These are phyloP conservation scores for Boletus barrowsii DNA, from an alignment of 768 basidiomycete genomes.

Conservation along the genomic window DNA sequence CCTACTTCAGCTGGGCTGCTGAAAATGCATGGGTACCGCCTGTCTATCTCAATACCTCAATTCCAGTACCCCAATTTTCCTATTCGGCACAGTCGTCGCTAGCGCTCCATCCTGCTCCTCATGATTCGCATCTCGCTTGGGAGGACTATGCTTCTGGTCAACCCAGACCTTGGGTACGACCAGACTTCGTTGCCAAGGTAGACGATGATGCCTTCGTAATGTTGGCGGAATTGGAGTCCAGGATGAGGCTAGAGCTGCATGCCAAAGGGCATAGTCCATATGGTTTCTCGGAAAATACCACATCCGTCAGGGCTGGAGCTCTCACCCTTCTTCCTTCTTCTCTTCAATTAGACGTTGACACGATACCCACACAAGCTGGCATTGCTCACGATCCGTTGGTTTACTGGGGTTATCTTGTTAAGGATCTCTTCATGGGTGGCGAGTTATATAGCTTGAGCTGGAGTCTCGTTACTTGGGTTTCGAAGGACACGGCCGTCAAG, in stretches of 20 bases:
- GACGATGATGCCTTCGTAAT: conserved; percentile 97
- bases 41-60: conserved; percentile 50
- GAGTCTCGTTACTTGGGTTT: conserved; percentile 83
- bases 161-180: conserved; percentile 70
- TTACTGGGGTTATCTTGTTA: conserved; percentile 90
- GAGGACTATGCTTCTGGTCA: conserved; percentile 42
- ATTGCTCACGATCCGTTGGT: conserved; percentile 60
- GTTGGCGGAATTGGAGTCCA: conserved; percentile 90
- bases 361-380: conserved; percentile 7
- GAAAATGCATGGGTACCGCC: conserved; percentile 90
- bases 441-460: conserved; percentile 90
- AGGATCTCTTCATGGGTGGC: conserved; percentile 92
- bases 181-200: conserved; percentile 90
- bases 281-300: conserved; percentile 9
- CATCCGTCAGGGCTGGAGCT: conserved; percentile 2
- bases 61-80: conserved; percentile 49
- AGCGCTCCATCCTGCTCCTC: conserved; percentile 62
- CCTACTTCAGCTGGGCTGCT: conserved; percentile 92
- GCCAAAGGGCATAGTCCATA: conserved; percentile 32
- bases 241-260: conserved; percentile 75
- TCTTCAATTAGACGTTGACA: background rate
- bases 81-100: conserved; percentile 59
- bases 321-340: background rate
- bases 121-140: conserved; percentile 65
- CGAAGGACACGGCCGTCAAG: conserved; percentile 69